These are phyloP conservation scores for Lipomyces mesembrius DNA, from an alignment of 805 yeast genomes.

Conservation along the genomic window DNA sequence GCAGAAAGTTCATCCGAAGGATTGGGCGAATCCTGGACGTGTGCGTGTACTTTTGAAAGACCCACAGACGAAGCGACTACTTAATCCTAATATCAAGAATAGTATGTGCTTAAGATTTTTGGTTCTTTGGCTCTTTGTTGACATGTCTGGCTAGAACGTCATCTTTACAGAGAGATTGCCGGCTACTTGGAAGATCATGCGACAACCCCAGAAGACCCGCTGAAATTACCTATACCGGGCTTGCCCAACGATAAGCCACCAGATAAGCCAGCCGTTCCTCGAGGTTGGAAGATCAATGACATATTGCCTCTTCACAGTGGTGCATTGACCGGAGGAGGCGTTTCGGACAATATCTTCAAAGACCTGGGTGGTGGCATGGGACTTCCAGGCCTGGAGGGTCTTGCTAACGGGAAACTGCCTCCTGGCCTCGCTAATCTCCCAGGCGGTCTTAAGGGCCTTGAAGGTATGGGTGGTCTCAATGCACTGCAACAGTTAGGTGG, in stretches of 20 bases:
- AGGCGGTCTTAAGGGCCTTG: conserved; percentile 32
- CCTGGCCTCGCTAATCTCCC: conserved; percentile 32
- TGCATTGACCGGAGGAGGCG: conserved; percentile 80
- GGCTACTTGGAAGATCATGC: conserved; percentile 68
- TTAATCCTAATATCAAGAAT: conserved; percentile 46
- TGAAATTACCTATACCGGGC: conserved; percentile 50
- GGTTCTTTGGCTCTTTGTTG: background rate
- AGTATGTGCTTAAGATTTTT: conserved; percentile 42
- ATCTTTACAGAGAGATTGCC: conserved; percentile 63
- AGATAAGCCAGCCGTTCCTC: conserved; percentile 71
- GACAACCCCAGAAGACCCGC: conserved; percentile 66
- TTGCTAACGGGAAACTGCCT: conserved; percentile 41
- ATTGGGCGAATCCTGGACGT: conserved; percentile 97
- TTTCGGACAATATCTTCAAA: conserved; percentile 55
- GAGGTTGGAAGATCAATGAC: conserved; percentile 82
- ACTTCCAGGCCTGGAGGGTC: conserved; percentile 39
- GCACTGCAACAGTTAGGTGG: conserved; percentile 26
- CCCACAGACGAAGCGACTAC: conserved; percentile 49
- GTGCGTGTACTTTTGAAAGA: conserved; percentile 74
- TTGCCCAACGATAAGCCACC: conserved; percentile 36
- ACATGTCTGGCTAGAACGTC: conserved; percentile 53
- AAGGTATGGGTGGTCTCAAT: conserved; percentile 14
- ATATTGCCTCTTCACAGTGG: conserved; percentile 88
- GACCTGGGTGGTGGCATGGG: conserved; percentile 35
- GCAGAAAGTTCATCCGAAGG: conserved; percentile 92